A percentile compares a stretch with the other conserved stretches of the same genome.
These are phyloP conservation scores for Cercospora janseana DNA, from an alignment of 2,329 filamentous ascomycete genomes.

Conservation along the genomic window DNA sequence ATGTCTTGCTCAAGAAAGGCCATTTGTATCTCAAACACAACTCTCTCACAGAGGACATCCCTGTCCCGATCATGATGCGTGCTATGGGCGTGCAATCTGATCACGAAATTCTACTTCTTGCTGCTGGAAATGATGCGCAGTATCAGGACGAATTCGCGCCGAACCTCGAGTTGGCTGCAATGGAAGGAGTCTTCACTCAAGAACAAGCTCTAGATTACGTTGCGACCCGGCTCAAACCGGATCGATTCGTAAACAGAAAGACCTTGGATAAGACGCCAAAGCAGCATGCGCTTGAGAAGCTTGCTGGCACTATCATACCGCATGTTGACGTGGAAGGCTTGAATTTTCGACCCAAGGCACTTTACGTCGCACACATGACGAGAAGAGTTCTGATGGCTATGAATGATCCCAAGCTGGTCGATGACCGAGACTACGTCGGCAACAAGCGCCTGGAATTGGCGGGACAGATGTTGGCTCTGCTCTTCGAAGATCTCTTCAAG, in stretches of 20 bases:
- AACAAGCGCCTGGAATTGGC: slow-evolving; percentile 96
- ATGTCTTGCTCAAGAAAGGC: slow-evolving; percentile 91
- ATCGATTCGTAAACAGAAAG: slow-evolving; percentile 56
- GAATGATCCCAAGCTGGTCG: slow-evolving; percentile 82
- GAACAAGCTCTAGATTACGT: slow-evolving; percentile 95
- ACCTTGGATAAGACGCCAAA: slow-evolving; percentile 69
- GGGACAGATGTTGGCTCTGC: slow-evolving; percentile 84
- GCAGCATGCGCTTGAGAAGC: slow-evolving; percentile 87
- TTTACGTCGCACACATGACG: slow-evolving; percentile 96
- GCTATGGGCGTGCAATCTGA: slow-evolving; percentile 92
- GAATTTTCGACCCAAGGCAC: slow-evolving; percentile 94
- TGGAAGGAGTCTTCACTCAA: slow-evolving; percentile 82
- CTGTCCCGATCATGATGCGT: slow-evolving; percentile 88
- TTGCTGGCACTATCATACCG: slow-evolving; percentile 89
- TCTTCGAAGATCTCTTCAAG: slow-evolving; percentile 98
- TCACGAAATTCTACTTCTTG: slow-evolving; percentile 88
- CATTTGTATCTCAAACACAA: slow-evolving; percentile 88
- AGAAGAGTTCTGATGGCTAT: slow-evolving; percentile 93
- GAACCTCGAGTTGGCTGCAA: slow-evolving; percentile 90
- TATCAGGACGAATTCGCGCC: slow-evolving; percentile 95
- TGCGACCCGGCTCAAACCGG: slow-evolving; percentile 82
- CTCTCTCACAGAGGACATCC: slow-evolving; percentile 87
- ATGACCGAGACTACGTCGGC: slow-evolving; percentile 95
- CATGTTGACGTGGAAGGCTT: slow-evolving; percentile 89
- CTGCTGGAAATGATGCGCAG: slow-evolving; percentile 78